These are phyloP conservation scores for Geotrichum cucujoidarum DNA, from an alignment of 1,139 yeast genomes.

Conservation along the genomic window DNA sequence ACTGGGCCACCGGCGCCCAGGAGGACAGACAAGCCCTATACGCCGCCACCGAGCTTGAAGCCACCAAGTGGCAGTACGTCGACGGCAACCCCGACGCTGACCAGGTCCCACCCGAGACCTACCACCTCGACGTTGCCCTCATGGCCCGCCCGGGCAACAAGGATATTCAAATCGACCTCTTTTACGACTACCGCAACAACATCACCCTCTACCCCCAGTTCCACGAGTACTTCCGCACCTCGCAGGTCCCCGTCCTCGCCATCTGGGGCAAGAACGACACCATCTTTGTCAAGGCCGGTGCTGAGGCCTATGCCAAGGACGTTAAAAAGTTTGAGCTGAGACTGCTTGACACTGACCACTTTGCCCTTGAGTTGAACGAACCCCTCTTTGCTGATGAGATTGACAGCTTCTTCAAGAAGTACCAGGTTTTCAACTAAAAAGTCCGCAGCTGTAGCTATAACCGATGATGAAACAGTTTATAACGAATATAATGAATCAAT, in stretches of 20 bases:
- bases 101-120: conserved; percentile 1
- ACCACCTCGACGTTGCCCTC: conserved; percentile 30
- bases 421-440: too few relatives aligned
- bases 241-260: conserved; percentile 41
- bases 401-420: background rate
- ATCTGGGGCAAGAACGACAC: conserved; percentile 44
- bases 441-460: too few relatives aligned
- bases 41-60: conserved; percentile 1
- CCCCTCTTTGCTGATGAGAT: background rate
- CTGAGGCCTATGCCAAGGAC: conserved; percentile 25
- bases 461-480: too few relatives aligned
- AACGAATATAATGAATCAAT: too few relatives aligned
- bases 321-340: conserved; percentile 31
- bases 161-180: conserved; percentile 37
- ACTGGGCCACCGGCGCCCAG: background rate
- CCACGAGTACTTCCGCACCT: conserved; percentile 34
- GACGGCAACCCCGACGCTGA: background rate
- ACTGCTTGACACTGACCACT: conserved; percentile 36
- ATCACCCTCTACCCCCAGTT: conserved; percentile 27
- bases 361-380: conserved; percentile 34
- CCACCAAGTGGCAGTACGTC: conserved; percentile 4
- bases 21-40: background rate
- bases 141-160: conserved; percentile 32
- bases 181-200: conserved; percentile 34
- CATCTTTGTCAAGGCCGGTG: conserved; percentile 41